Percentiles rank a stretch among this genome's conserved stretches.
These are phyloP conservation scores for Picochlorum sp. DNA, from an alignment of 139 green algal genomes.

Conservation along the genomic window DNA sequence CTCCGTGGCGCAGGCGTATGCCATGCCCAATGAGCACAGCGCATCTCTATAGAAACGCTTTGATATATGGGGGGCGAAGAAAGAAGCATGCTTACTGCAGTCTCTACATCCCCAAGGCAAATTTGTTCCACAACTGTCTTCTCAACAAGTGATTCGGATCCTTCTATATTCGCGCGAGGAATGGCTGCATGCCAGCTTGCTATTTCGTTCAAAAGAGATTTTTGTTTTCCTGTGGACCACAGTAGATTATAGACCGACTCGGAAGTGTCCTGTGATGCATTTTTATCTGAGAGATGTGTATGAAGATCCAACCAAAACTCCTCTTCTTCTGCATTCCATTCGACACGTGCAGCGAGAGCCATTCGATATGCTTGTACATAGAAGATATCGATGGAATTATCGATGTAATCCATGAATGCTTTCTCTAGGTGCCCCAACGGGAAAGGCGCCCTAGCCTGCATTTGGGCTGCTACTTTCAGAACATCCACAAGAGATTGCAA, in stretches of 20 bases:
- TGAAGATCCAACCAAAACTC: slow-evolving; percentile 1
- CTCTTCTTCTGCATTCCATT: slow-evolving; percentile 5
- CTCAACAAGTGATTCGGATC: slow-evolving; percentile 39
- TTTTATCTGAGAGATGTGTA: not conserved
- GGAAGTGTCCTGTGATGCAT: not conserved
- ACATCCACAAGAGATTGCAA: too few species aligned
- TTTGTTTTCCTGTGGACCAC: not conserved
- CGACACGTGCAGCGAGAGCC: not conserved
- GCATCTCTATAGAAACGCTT: slow-evolving; percentile 58
- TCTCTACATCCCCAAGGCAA: slow-evolving; percentile 61
- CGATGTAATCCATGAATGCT: too few species aligned
- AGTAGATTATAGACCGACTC: not conserved
- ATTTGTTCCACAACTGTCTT: slow-evolving; percentile 46
- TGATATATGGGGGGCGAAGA: slow-evolving; percentile 42
- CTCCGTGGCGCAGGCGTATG: slow-evolving; percentile 31
- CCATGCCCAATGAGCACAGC: slow-evolving; percentile 65
- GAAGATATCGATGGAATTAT: too few species aligned
- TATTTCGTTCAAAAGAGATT: not conserved
- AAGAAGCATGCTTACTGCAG: slow-evolving; percentile 75
- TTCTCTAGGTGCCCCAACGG: too few species aligned
- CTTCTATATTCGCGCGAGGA: slow-evolving; percentile 23
- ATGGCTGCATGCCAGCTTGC: slow-evolving; percentile 58
- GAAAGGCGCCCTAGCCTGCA: too few species aligned
- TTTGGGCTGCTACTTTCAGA: too few species aligned
- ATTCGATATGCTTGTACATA: not conserved